Base-by-base conservation (phyloP, 495 filamentous ascomycete genomes). In the Penicillium soppii region DNA sequence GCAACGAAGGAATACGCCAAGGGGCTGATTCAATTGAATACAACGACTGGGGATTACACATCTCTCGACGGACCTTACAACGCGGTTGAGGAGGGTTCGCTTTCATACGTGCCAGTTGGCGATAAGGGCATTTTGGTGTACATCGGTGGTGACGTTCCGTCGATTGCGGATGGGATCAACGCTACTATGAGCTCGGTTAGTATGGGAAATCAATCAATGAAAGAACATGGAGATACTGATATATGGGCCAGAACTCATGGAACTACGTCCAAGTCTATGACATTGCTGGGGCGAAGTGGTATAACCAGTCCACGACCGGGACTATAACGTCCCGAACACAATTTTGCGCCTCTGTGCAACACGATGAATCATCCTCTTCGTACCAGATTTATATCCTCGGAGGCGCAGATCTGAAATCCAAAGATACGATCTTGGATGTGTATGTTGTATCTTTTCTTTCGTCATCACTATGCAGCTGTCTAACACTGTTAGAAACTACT, bases 221-320 rank as follows among this genome's bases (percentile, higher is more conserved):
- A 27, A 5, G 5, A 27, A 27, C 8, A 32, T 32, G 8, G 8
- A 4, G 4, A 9, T 27, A 27, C 17, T 19, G 19, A 25, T 42
- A 33, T 44, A 16, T 3, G n/a, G 8, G 12, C n/a, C 20, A 59
- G 51, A 59, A 59, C 13, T 29, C 35, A 32, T 59, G 56, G 51
- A 25, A 59, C 21, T 43, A 52, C 27, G 51, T 54, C 8, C 43
- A 54, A n/a, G 29, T 59, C 8, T 59, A 59, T 23, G 56, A 59
- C 20, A 54, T 54, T 12, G 51, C 47, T 15, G 19, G 4, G 4
- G 42, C 16, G 7, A 54, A 48, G 13, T 59, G 56, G 56, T 59
- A 54, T 17, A 59, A 59, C n/a, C 56, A 59, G 16, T 40, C 51
- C 1, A 59, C 56, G 3, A 47, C 35, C 12, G 56, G 56, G 19